A percentile compares a stretch with the other conserved stretches of the same genome.
Evolutionary conservation across 108 stramenopile genomes (phyloP).

Genomic region (Skeletonema grethae): DNA sequence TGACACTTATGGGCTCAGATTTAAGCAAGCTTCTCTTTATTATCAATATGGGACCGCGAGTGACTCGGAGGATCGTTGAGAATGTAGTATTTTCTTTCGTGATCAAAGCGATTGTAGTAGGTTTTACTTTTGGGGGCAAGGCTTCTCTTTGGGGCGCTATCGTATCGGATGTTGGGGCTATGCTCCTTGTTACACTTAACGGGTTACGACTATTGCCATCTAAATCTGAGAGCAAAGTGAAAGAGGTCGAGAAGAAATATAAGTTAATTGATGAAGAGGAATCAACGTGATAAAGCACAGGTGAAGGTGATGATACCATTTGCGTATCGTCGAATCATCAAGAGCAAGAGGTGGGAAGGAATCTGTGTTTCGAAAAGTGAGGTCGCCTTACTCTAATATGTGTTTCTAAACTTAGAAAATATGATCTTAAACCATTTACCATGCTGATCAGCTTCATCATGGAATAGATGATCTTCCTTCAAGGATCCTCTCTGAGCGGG

Average conservation of each 20-base stretch:
- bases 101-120: slow-evolving; percentile 63
- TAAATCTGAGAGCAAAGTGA: slow-evolving; percentile 9
- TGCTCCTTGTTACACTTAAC: slow-evolving; percentile 79
- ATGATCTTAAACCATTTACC: too few relatives aligned
- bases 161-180: slow-evolving; percentile 74
- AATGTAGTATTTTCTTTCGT: slow-evolving; percentile 69
- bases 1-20: slow-evolving; percentile 74
- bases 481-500: too few relatives aligned
- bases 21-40: slow-evolving; percentile 63
- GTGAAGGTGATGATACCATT: too few relatives aligned
- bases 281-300: too few relatives aligned
- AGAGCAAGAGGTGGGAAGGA: too few relatives aligned
- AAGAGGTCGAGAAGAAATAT: not conserved
- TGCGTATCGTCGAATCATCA: too few relatives aligned
- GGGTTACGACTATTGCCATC: slow-evolving; percentile 73
- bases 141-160: slow-evolving; percentile 65
- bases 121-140: slow-evolving; percentile 58
- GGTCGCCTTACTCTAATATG: too few relatives aligned
- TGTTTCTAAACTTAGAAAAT: too few relatives aligned
- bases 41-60: slow-evolving; percentile 61
- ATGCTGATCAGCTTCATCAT: too few relatives aligned
- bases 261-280: slow-evolving; percentile 13
- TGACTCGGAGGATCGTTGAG: slow-evolving; percentile 68
- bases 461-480: too few relatives aligned
- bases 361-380: too few relatives aligned